Evolutionary conservation across 2,329 filamentous ascomycete species (phyloP).

Genomic region (Fulvia fulva): DNA sequence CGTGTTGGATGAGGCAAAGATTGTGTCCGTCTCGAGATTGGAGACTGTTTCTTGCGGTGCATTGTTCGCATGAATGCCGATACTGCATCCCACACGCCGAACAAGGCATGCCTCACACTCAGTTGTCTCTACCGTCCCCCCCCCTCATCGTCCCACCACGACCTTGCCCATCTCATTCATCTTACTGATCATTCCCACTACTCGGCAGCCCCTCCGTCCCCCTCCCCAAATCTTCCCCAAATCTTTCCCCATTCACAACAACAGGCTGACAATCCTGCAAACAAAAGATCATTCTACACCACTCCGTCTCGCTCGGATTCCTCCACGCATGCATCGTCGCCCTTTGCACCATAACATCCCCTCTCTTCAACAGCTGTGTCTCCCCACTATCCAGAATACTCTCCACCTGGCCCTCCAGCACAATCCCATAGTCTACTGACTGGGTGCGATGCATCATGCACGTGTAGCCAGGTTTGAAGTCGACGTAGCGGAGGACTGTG

Average conservation of each 20-base stretch:
- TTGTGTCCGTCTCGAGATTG: no score
- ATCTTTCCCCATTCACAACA: conserved; percentile 25
- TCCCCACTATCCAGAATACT: conserved; percentile 34
- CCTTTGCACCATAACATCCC: conserved; percentile 38
- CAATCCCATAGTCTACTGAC: conserved; percentile 36
- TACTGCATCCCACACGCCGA: no score
- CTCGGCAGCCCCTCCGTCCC: conserved; percentile 18
- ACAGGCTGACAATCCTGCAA: conserved; percentile 31
- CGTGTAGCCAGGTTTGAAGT: conserved; percentile 33
- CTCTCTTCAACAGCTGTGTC: conserved; percentile 32
- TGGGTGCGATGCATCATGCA: conserved; percentile 38
- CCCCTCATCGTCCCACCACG: no score
- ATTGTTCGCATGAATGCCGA: no score
- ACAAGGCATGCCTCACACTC: no score
- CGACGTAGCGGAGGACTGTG: conserved; percentile 44
- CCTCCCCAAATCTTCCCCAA: conserved; percentile 31
- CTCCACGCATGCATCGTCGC: conserved; percentile 38
- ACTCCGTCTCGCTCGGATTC: conserved; percentile 32
- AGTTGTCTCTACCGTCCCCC: no score
- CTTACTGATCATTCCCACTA: conserved; percentile 17
- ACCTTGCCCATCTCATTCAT: no score
- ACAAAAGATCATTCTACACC: conserved; percentile 35
- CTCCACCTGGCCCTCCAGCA: conserved; percentile 35
- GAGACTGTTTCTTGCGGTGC: no score
- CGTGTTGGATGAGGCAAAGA: no score